Percentiles rank a stretch among this genome's conserved stretches.
These are phyloP conservation scores for Populus hybrid DNA, from an alignment of 441 rosid species.

Conservation along the genomic window DNA sequence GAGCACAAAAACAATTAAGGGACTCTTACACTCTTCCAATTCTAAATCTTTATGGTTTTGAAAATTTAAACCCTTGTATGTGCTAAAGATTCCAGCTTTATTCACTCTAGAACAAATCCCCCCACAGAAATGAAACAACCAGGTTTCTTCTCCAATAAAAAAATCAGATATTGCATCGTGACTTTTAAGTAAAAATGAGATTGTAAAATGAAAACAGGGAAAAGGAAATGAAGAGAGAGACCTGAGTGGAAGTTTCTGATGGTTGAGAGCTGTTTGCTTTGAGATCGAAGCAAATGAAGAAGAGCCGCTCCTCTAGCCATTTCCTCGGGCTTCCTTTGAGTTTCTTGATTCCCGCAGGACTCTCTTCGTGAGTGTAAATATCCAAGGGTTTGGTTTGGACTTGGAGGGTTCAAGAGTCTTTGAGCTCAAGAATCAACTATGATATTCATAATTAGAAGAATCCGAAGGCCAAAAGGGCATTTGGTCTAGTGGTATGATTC, in stretches of 20 bases:
- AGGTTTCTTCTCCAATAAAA: not conserved
- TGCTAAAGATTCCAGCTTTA: not conserved
- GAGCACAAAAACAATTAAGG: not conserved
- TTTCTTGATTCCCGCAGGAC: not conserved
- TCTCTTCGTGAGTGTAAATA: not conserved
- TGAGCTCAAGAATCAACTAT: too few species aligned
- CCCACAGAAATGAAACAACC: not conserved
- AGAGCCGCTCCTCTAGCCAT: constrained; percentile 61
- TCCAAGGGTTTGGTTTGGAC: not conserved
- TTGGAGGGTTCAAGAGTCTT: not conserved
- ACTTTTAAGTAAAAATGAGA: not conserved
- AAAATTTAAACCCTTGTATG: not conserved
- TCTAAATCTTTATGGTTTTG: not conserved
- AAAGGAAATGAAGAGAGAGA: constrained; percentile 13
- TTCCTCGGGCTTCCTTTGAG: not conserved
- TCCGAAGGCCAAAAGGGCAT: constrained; percentile 19
- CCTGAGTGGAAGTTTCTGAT: constrained; percentile 42
- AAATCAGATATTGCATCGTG: not conserved
- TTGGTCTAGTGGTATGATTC: constrained; percentile 63
- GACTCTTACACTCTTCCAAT: not conserved
- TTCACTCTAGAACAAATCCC: not conserved
- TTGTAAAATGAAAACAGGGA: not conserved
- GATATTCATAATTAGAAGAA: rapidly evolving
- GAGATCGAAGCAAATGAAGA: constrained; percentile 60
- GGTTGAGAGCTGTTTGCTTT: constrained; percentile 48